Evolutionary conservation across 139 green algal genomes (phyloP).

Genomic region (Chlamydomonas asymmetrica): DNA sequence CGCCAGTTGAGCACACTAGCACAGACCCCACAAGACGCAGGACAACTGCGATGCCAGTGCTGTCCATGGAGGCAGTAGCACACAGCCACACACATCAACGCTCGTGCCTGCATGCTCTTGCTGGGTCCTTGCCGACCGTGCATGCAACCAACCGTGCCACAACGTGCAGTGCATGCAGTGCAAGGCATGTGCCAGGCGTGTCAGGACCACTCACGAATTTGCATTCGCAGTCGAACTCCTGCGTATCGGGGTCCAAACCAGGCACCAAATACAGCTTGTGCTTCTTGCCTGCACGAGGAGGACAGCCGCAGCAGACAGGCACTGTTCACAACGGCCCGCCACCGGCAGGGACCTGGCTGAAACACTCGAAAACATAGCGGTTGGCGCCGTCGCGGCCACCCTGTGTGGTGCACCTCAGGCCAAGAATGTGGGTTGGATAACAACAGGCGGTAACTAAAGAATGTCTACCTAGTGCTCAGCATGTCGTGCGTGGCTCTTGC

Average conservation of each 20-base stretch:
- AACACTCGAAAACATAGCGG: too few species aligned
- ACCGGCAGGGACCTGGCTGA: too few species aligned
- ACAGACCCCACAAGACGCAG: not conserved
- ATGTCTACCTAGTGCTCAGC: too few species aligned
- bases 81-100: not conserved
- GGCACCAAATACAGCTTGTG: slow-evolving; percentile 78
- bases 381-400: too few species aligned
- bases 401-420: too few species aligned
- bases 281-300: too few species aligned
- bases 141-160: too few species aligned
- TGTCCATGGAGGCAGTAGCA: not conserved
- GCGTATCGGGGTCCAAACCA: slow-evolving; percentile 59
- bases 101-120: not conserved
- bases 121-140: not conserved
- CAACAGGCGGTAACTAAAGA: too few species aligned
- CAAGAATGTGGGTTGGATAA: too few species aligned
- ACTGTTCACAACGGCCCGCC: not conserved
- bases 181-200: not conserved
- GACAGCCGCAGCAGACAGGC: too few species aligned
- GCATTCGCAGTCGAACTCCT: slow-evolving; percentile 67
- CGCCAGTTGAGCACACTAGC: not conserved
- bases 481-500: too few species aligned
- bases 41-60: not conserved
- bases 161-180: not conserved
- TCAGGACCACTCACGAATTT: slow-evolving; percentile 42